Conservation (phyloP, 768 basidiomycete species). For the Crepidotus variabilis region DNA sequence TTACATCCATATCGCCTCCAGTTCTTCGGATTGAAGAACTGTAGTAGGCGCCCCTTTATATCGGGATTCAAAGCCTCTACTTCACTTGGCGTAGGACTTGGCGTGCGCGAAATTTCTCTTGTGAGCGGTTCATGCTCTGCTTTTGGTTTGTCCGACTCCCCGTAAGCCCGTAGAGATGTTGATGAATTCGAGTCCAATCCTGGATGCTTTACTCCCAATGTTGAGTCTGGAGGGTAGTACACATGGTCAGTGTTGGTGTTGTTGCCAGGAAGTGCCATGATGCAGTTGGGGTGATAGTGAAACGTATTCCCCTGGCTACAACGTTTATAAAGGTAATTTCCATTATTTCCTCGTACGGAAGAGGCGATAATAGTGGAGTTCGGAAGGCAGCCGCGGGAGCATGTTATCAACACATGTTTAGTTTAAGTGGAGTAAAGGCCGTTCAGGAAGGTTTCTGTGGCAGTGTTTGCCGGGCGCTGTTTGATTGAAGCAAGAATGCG, state of each 20-base stretch:
- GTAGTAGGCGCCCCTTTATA: conserved; percentile 33
- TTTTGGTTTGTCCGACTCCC: neutral
- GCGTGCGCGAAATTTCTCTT: conserved; percentile 3
- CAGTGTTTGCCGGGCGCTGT: no score
- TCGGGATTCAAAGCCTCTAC: conserved; percentile 35
- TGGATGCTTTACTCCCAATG: neutral
- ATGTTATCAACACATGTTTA: no score
- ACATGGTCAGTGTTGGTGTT: neutral
- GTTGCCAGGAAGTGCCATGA: no score
- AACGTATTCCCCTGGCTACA: no score
- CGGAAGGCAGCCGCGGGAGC: no score
- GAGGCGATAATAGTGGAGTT: no score
- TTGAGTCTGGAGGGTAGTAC: neutral
- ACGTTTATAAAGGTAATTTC: no score
- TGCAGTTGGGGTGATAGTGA: no score
- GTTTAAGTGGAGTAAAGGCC: no score
- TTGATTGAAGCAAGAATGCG: no score
- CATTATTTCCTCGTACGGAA: no score
- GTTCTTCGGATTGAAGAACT: conserved; percentile 44
- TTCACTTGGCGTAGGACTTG: conserved; percentile 60
- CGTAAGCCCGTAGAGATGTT: neutral
- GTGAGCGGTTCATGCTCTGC: neutral
- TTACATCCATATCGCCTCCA: conserved; percentile 50
- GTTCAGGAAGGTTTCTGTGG: no score
- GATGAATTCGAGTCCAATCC: neutral